Conservation (phyloP, 75 land plant species). For the Larix kaempferi region DNA sequence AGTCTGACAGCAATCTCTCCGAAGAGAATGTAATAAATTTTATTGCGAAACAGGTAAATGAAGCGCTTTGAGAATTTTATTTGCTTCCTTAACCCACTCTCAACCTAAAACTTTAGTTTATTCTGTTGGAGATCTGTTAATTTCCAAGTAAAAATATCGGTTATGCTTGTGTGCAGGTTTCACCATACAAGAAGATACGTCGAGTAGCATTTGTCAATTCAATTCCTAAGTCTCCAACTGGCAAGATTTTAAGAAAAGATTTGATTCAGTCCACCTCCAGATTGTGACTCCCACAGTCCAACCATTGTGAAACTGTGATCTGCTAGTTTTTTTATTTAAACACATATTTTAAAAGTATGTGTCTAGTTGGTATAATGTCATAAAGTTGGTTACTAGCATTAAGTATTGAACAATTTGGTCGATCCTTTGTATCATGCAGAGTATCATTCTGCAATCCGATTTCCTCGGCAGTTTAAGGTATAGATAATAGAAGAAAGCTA, state of each 20-base stretch:
- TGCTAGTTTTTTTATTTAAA: no score
- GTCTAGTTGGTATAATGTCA: no score
- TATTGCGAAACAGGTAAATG: constrained; percentile 39
- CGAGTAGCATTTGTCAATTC: constrained; percentile 47
- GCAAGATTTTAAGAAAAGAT: constrained; percentile 79
- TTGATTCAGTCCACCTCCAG: constrained; percentile 36
- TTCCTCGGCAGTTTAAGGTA: no score
- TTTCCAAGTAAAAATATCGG: not conserved
- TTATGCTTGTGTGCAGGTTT: constrained; percentile 37
- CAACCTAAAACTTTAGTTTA: not conserved
- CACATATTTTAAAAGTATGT: no score
- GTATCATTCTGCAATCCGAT: no score
- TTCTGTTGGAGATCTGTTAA: not conserved
- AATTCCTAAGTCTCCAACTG: constrained; percentile 66
- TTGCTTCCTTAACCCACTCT: not conserved
- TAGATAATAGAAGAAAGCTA: no score
- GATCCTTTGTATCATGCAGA: no score
- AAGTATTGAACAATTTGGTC: no score
- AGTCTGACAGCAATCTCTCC: constrained; percentile 15
- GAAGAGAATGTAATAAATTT: constrained; percentile 33
- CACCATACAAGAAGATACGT: constrained; percentile 72
- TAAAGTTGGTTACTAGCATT: no score
- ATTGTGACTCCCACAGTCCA: not conserved
- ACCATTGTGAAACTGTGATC: no score
- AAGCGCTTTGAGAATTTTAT: not conserved